Conservation (phyloP, 1,284 basidiomycete genomes). For the Agroathelia rolfsii region DNA sequence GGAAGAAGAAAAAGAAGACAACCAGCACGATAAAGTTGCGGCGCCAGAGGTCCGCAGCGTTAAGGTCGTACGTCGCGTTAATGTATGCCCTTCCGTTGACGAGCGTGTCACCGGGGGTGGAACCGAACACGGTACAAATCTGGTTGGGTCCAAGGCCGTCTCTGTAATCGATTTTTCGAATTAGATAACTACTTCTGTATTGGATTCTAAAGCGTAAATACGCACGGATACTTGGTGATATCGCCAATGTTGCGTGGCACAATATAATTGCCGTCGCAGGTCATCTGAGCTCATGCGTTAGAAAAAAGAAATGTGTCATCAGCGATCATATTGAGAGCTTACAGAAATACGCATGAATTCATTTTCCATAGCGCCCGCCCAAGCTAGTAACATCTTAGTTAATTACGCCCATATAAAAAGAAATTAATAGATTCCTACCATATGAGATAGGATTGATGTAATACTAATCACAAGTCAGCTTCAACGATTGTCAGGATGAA, state of each 20-base stretch:
- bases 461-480: constrained; percentile 29
- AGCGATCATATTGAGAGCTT: constrained; percentile 11
- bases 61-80: constrained; percentile 39
- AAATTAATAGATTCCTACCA: constrained; percentile 29
- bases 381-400: constrained; percentile 30
- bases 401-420: neutral
- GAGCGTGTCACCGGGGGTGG: constrained; percentile 34
- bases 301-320: constrained; percentile 1
- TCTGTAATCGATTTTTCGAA: constrained; percentile 18
- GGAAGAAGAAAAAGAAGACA: constrained; percentile 61
- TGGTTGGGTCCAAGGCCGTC: constrained; percentile 51
- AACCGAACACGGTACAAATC: constrained; percentile 57
- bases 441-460: constrained; percentile 74
- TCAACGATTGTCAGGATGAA: constrained; percentile 3
- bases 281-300: constrained; percentile 29
- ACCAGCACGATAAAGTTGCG: constrained; percentile 47
- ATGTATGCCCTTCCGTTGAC: constrained; percentile 55
- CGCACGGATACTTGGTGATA: constrained; percentile 58
- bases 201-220: constrained; percentile 11
- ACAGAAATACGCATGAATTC: constrained; percentile 69
- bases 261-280: constrained; percentile 60
- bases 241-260: constrained; percentile 63
- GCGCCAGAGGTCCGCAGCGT: constrained; percentile 47
- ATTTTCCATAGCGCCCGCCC: constrained; percentile 75
- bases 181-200: constrained; percentile 5